A percentile compares a stretch with the other conserved stretches of the same genome.
phyloP scores from a whole-genome alignment of 2,329 filamentous ascomycete genomes.

The Curvularia eragrostidis region DNA sequence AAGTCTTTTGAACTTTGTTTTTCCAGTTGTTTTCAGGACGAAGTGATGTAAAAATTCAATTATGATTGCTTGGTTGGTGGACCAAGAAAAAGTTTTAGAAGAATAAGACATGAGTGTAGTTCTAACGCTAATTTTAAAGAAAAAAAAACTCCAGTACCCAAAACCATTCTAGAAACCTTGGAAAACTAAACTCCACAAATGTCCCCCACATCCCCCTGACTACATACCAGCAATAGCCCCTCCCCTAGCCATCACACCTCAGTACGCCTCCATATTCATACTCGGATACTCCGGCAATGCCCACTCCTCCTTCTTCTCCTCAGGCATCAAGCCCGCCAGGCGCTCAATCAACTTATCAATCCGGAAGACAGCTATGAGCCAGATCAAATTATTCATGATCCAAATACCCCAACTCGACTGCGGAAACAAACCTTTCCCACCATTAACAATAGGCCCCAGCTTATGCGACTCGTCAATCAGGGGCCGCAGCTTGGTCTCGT shows the following conservation, averaged over 20 bases:
- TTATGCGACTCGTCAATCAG: conserved; percentile 31
- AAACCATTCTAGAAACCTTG: too few relatives aligned
- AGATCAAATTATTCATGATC: not conserved
- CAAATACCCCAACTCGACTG: conserved; percentile 1
- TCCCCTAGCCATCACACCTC: not conserved
- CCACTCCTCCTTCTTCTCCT: conserved; percentile 1
- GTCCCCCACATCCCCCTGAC: not conserved
- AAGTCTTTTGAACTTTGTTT: too few relatives aligned
- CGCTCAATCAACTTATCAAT: not conserved
- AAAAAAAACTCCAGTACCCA: too few relatives aligned
- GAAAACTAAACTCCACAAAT: too few relatives aligned
- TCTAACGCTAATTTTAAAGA: too few relatives aligned
- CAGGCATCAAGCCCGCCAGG: conserved; percentile 1
- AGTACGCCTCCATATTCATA: conserved; percentile 11
- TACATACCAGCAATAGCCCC: too few relatives aligned
- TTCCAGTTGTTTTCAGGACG: too few relatives aligned
- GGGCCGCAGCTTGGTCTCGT: conserved; percentile 27
- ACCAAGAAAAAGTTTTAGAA: too few relatives aligned
- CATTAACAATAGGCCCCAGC: not conserved
- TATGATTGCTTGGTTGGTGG: too few relatives aligned
- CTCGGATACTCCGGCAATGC: conserved; percentile 19
- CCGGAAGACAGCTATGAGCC: not conserved
- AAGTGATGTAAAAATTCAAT: too few relatives aligned
- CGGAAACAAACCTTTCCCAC: not conserved
- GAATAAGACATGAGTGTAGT: too few relatives aligned